These are phyloP conservation scores for Schwanniomyces sp. DNA, from an alignment of 805 yeast species.

Conservation along the genomic window DNA sequence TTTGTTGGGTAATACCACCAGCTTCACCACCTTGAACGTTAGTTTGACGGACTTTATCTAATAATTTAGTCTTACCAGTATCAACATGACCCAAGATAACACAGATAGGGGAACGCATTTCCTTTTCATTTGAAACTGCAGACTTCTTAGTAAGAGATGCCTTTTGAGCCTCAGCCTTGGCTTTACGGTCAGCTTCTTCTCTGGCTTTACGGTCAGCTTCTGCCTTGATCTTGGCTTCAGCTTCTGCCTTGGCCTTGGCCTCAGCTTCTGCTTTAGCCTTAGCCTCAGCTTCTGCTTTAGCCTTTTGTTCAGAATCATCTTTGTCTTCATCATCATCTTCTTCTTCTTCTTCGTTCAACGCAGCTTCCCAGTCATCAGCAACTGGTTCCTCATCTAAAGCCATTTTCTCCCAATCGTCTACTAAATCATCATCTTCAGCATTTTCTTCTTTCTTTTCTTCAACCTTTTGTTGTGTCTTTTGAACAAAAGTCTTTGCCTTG, in stretches of 20 bases:
- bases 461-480: conserved; percentile 20
- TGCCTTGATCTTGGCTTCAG: conserved; percentile 23
- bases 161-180: conserved; percentile 28
- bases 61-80: conserved; percentile 97
- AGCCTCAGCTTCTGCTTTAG: conserved; percentile 23
- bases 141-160: conserved; percentile 8
- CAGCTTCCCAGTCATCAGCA: conserved; percentile 54
- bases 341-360: conserved; percentile 27
- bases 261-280: conserved; percentile 30
- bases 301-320: conserved; percentile 26
- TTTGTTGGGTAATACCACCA: conserved; percentile 99
- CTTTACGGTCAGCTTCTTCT: conserved; percentile 28
- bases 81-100: conserved; percentile 99
- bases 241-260: conserved; percentile 23
- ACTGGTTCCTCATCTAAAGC: conserved; percentile 59
- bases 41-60: conserved; percentile 97
- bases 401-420: conserved; percentile 86
- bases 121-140: conserved; percentile 33
- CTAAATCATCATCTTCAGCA: conserved; percentile 48
- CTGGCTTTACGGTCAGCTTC: conserved; percentile 28
- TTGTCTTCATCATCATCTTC: conserved; percentile 26
- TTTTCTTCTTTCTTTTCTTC: conserved; percentile 18
- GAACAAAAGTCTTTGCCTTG: conserved; percentile 38
- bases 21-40: conserved; percentile 99
- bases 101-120: conserved; percentile 97